A percentile compares a stretch with the other conserved stretches of the same genome.
Conservation (phyloP, 768 basidiomycete genomes). For the Hygrophorus pudorinus region DNA sequence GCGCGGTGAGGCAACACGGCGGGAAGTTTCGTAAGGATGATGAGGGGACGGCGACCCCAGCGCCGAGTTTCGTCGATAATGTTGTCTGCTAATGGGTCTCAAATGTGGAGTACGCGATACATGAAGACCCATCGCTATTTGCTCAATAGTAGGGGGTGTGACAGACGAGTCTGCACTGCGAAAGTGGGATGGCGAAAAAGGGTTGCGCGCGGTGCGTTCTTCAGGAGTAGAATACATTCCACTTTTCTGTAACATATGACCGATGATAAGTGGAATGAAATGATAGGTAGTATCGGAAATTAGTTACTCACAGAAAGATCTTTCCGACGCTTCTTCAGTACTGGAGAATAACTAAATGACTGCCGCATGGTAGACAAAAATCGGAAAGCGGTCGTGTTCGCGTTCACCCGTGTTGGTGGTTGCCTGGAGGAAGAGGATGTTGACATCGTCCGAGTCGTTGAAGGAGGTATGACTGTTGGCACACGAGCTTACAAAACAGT, state of each 20-base stretch:
- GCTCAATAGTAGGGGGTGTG: constrained; percentile 55
- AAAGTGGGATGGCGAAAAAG: constrained; percentile 21
- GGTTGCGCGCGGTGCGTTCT: constrained; percentile 19
- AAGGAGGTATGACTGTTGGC: too few species aligned
- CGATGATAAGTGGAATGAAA: neutral
- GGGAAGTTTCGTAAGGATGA: constrained; percentile 5
- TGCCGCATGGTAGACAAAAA: constrained; percentile 16
- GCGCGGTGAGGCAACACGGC: constrained; percentile 11
- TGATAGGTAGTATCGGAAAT: neutral
- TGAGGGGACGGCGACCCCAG: constrained; percentile 7
- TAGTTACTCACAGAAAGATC: constrained; percentile 11
- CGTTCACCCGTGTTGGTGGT: constrained; percentile 5
- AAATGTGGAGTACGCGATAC: constrained; percentile 69
- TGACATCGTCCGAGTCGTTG: neutral
- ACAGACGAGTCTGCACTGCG: constrained; percentile 29
- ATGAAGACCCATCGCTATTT: constrained; percentile 77
- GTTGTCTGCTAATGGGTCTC: constrained; percentile 16
- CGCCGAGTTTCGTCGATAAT: constrained; percentile 2
- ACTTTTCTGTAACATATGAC: constrained; percentile 7
- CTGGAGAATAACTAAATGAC: constrained; percentile 9
- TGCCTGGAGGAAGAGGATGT: neutral
- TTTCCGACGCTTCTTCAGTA: constrained; percentile 13
- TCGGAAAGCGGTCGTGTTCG: constrained; percentile 15
- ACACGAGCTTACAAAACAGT: too few species aligned
- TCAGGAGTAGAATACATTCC: constrained; percentile 35